Base-by-base conservation (phyloP, 257 asterid species). In the Echium plantagineum region DNA sequence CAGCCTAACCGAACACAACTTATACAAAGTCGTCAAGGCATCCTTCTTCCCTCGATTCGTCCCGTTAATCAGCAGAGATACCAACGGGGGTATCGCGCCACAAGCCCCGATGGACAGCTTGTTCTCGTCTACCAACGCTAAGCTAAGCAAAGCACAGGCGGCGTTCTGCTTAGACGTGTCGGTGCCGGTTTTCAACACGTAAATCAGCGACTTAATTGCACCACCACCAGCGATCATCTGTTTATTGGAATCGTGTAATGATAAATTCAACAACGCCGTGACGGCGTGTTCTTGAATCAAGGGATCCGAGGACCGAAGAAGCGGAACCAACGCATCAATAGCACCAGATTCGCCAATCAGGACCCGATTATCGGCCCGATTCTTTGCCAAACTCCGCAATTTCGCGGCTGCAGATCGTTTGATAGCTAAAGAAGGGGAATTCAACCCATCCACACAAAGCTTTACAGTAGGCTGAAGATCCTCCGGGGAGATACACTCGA, bases 271-370 rank as follows among this genome's bases (percentile, higher is more conserved):
- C 0, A 91, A 21, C 19, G 95, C 98, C 17, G 98, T 91, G 31
- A 91, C 96, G 0, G 98, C 83, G 72, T 91, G 95, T 31, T 91
- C 98, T 58, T 91, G 98, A 1, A 96, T 79, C 71, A 76, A 53
- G 5, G 96, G 86, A 49, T 91, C 98, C 0, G 90, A 72, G 72
- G 91, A 85, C 24, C 84, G 76, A 17, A 91, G 87, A 49, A 91
- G 88, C 31, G 98, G 94, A n/a, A 83, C 65, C 24, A 91, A 72
- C 15, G 93, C 87, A 1, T 93, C 83, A 2, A 91, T 76, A 0
- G 98, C 98, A 42, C 98, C 98, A 7, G 93, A 85, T 48, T 87
- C 96, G 0, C 97, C 96, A 2, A 90, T 90, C 55, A 90, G 74
- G 9, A 83, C 96, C 59, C 97, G 90, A 65, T 90, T 87, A 31